Base-by-base conservation (phyloP, 2,329 filamentous ascomycete species). In the Teratosphaeria zuluensis region DNA sequence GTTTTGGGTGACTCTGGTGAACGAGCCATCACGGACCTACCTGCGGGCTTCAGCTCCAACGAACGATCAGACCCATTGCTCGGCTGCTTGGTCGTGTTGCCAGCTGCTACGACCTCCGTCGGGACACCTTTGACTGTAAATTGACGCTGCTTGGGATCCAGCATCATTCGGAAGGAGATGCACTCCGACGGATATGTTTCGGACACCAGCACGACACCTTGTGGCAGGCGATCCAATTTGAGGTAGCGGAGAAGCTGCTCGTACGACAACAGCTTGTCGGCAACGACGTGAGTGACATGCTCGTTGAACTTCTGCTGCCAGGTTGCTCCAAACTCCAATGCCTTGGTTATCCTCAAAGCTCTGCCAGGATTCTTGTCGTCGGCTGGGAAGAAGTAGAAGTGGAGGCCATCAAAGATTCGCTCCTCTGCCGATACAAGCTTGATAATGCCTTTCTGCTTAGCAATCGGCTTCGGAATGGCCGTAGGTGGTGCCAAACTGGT, bases 271-370 rank as follows among this genome's bases (percentile, higher is more conserved):
- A 74, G 74, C 63, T 84, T 86, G 68, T 96, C 92, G 1, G 90
- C 86, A 59, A 97, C 80, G 54, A 95, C 76, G 73, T 96, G 90
- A 0, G 88, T 95, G 16, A 94, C 82, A 6, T 73, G 73, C 0
- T 71, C 66, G 32, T 72, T 72, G 68, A 86, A 82, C 0, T 78
- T 74, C 55, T 79, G 80, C 31, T 84, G 81, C 85, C 91, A 94
- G 0, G 71, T 75, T 1, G 87, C 92, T 51, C 92, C 92, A 70
- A 85, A 85, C 66, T 90, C 85, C 56, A 84, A 80, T 0, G 88
- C 86, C 70, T 87, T 91, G 32, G 81, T 81, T 56, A 96, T 95
- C 3, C 89, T 85, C 59, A 85, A 73, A 57, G 82, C 83, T 46
- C 92, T 82, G 7, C 82, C 78, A 11, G 82, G 81, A 33, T 86